Evolutionary conservation across 2,329 filamentous ascomycete species (phyloP).

Genomic region (Westerdykella sp.): DNA sequence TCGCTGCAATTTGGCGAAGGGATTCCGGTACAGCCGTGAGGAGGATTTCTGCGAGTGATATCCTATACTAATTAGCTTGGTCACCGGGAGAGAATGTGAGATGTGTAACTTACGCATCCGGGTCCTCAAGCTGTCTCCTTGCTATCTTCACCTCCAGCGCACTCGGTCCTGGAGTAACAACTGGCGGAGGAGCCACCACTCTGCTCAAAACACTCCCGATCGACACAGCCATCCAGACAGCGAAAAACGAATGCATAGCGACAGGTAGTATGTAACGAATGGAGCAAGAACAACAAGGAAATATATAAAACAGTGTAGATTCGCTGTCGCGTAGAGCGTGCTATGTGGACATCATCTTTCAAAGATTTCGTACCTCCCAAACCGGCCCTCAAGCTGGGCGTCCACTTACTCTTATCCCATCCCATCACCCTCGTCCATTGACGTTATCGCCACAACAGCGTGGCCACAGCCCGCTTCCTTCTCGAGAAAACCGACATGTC

Average conservation of each 20-base stretch:
- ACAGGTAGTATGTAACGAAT: background rate
- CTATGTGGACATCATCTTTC: background rate
- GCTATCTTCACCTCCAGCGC: conserved; percentile 5
- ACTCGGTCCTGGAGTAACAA: conserved; percentile 26
- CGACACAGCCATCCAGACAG: background rate
- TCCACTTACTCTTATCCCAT: background rate
- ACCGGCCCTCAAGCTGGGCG: background rate
- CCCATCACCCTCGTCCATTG: conserved; percentile 2
- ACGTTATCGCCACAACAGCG: conserved; percentile 6
- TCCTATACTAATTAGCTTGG: conserved; percentile 13
- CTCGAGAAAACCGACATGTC: conserved; percentile 4
- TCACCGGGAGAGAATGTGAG: background rate
- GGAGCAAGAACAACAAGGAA: conserved; percentile 1
- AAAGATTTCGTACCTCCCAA: conserved; percentile 6
- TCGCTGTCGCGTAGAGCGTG: background rate
- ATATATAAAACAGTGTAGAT: background rate
- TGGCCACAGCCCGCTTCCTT: conserved; percentile 14
- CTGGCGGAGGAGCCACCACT: conserved; percentile 9
- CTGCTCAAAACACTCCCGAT: background rate
- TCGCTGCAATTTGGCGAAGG: conserved; percentile 30
- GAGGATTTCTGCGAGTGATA: conserved; percentile 30
- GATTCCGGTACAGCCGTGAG: conserved; percentile 32
- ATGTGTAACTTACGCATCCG: conserved; percentile 26
- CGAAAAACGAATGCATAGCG: conserved; percentile 1
- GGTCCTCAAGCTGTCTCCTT: conserved; percentile 14